Percentiles rank a stretch among this genome's conserved stretches.
Conservation (phyloP, 1,284 basidiomycete genomes). For the Trametes versicolor region DNA sequence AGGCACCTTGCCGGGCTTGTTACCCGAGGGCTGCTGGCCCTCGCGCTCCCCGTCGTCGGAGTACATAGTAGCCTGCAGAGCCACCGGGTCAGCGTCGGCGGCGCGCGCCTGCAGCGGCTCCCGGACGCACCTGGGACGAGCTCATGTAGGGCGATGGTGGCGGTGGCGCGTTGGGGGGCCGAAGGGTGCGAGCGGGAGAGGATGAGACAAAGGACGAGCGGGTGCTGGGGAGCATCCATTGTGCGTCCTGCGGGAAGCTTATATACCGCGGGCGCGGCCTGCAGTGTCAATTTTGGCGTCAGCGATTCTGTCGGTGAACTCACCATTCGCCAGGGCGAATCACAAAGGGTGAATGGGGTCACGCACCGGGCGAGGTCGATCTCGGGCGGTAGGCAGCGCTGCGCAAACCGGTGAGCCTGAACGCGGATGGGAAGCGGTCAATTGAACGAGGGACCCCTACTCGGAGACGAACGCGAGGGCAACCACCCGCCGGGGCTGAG, state of each 20-base stretch:
- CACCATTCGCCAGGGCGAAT: conserved; percentile 18
- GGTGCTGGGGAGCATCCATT: conserved; percentile 8
- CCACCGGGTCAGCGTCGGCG: conserved; percentile 12
- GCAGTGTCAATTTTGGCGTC: conserved; percentile 28
- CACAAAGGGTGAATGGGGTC: conserved; percentile 14
- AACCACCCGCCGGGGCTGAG: conserved; percentile 7
- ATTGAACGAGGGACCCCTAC: conserved; percentile 18
- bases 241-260: conserved; percentile 11
- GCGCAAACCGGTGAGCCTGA: conserved; percentile 23
- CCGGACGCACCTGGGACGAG: conserved; percentile 29
- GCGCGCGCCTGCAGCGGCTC: conserved; percentile 3
- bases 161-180: not conserved
- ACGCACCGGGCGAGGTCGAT: conserved; percentile 27
- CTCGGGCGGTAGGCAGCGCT: conserved; percentile 25
- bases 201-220: conserved; percentile 5
- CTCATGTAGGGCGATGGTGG: conserved; percentile 22
- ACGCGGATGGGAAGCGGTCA: conserved; percentile 24
- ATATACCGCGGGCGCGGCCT: conserved; percentile 26
- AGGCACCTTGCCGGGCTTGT: conserved; percentile 37
- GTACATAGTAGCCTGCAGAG: conserved; percentile 20
- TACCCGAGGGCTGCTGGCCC: conserved; percentile 13
- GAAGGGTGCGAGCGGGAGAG: not conserved
- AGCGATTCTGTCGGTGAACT: conserved; percentile 27
- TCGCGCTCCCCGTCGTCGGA: conserved; percentile 34
- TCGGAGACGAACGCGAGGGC: conserved; percentile 24